Evolutionary conservation across 108 stramenopile species (phyloP).

Genomic region (Skeletonema marinoi): DNA sequence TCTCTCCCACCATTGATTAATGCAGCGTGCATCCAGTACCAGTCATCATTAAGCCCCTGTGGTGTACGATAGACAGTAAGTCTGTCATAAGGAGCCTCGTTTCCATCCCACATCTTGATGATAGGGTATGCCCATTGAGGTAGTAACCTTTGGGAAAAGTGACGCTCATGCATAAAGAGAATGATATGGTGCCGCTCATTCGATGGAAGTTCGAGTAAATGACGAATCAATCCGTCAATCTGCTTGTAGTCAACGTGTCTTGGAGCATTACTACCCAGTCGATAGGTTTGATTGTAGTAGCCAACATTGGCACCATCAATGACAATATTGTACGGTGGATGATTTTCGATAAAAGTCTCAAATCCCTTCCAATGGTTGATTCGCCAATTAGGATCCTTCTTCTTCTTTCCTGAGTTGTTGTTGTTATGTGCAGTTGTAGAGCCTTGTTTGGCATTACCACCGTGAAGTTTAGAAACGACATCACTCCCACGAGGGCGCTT

Average conservation of each 20-base stretch:
- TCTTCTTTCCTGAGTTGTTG: neutral
- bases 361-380: conserved; percentile 45
- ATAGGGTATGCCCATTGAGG: conserved; percentile 56
- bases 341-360: conserved; percentile 33
- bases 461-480: conserved; percentile 3
- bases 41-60: conserved; percentile 95
- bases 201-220: conserved; percentile 47
- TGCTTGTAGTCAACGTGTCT: conserved; percentile 92
- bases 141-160: conserved; percentile 63
- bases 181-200: conserved; percentile 29
- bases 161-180: conserved; percentile 84
- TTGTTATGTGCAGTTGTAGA: neutral
- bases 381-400: conserved; percentile 28
- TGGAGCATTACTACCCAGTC: conserved; percentile 52
- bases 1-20: conserved; percentile 47
- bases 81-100: conserved; percentile 30
- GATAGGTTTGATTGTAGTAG: conserved; percentile 90
- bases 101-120: conserved; percentile 54
- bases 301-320: conserved; percentile 99
- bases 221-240: conserved; percentile 86
- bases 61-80: conserved; percentile 72
- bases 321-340: conserved; percentile 63
- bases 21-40: conserved; percentile 98
- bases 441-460: conserved; percentile 1
- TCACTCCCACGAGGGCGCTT: conserved; percentile 48